Evolutionary conservation across 306 rosid genomes (phyloP).

Genomic region (Abrus pulchellus): DNA sequence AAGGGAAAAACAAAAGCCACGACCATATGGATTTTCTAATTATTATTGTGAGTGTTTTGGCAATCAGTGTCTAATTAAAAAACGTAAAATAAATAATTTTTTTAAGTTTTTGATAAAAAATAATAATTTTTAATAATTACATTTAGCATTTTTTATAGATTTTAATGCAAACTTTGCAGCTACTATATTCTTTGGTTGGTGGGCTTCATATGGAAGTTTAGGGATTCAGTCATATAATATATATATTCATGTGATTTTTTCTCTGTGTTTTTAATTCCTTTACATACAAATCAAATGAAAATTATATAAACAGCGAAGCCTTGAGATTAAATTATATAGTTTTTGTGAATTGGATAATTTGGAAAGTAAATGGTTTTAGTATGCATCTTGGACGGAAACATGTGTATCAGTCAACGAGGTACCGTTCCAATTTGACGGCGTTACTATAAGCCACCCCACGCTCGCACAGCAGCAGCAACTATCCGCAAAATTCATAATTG

Average conservation of each 20-base stretch:
- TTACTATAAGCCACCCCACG: not conserved
- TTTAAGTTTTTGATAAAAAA: too few species aligned
- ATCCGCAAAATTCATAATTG: not conserved
- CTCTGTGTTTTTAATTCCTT: not conserved
- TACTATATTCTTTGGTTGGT: not conserved
- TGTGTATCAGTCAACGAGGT: too few species aligned
- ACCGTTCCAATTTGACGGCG: not conserved
- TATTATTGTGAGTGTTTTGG: too few species aligned
- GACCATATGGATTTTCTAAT: too few species aligned
- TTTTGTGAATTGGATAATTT: not conserved
- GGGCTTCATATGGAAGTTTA: not conserved
- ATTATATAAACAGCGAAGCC: not conserved
- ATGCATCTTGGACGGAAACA: not conserved
- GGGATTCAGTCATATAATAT: not conserved
- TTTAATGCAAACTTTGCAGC: constrained; percentile 22
- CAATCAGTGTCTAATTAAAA: too few species aligned
- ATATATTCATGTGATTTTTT: not conserved
- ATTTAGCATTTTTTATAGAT: not conserved
- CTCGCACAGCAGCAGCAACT: not conserved
- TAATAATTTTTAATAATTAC: too few species aligned
- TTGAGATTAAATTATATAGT: not conserved
- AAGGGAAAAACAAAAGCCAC: too few species aligned
- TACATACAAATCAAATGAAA: constrained; percentile 19
- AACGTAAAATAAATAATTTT: too few species aligned
- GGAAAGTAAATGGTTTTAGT: not conserved